phyloP scores from a whole-genome alignment of 768 basidiomycete species.

The Xerocomellus intermedius region DNA sequence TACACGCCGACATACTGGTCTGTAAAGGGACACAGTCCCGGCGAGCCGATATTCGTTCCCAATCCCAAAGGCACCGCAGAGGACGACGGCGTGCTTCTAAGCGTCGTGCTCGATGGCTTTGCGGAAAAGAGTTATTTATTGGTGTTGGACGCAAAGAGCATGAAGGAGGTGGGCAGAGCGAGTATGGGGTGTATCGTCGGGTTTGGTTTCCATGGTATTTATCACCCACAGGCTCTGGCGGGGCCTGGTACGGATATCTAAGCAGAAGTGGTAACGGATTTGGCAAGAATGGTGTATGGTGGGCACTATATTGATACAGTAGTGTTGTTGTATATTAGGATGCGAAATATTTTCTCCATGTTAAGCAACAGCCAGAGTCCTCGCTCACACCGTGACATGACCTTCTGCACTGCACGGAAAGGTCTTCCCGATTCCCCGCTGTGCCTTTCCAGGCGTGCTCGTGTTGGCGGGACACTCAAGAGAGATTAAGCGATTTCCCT shows the following conservation, averaged over 20 bases:
- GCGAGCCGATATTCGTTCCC: slow-evolving; percentile 39
- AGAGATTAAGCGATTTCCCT: too few species aligned
- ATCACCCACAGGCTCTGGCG: slow-evolving; percentile 4
- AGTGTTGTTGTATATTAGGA: slow-evolving; percentile 1
- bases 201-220: slow-evolving; percentile 39
- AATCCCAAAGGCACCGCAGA: slow-evolving; percentile 30
- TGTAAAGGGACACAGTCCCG: slow-evolving; percentile 29
- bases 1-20: slow-evolving; percentile 28
- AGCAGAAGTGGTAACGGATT: background rate
- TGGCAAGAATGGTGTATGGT: background rate
- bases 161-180: slow-evolving; percentile 38
- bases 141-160: slow-evolving; percentile 35
- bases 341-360: background rate
- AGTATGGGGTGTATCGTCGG: slow-evolving; percentile 33
- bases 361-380: background rate
- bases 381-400: background rate
- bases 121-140: slow-evolving; percentile 34
- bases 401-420: background rate
- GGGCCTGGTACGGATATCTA: slow-evolving; percentile 23
- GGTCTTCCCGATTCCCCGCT: background rate
- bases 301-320: background rate
- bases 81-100: slow-evolving; percentile 39
- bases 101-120: slow-evolving; percentile 36
- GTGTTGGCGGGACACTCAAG: background rate
- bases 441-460: background rate